A percentile compares a stretch with the other conserved stretches of the same genome.
Conservation (phyloP, 495 filamentous ascomycete genomes). For the Aspergillus diversus region DNA sequence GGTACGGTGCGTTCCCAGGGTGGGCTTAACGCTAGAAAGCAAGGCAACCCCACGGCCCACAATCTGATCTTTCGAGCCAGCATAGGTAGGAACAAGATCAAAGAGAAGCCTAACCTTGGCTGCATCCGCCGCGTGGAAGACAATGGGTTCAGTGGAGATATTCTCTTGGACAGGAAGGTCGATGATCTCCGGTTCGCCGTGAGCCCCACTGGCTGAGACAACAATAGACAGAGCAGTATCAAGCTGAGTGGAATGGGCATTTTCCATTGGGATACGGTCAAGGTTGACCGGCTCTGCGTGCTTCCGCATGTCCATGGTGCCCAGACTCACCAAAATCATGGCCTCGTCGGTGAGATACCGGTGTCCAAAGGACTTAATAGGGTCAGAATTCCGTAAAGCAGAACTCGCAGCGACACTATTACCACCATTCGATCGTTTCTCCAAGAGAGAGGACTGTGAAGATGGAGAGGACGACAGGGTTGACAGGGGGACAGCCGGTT, state of each 20-base stretch:
- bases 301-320: conserved; percentile 91
- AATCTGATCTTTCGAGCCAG: conserved; percentile 83
- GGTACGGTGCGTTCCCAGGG: conserved; percentile 77
- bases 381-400: conserved; percentile 57
- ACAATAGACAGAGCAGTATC: conserved; percentile 93
- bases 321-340: conserved; percentile 89
- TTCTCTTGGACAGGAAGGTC: conserved; percentile 94
- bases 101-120: conserved; percentile 87
- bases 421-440: conserved; percentile 53
- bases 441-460: conserved; percentile 55
- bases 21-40: conserved; percentile 80
- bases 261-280: conserved; percentile 82
- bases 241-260: conserved; percentile 88
- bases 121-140: conserved; percentile 78
- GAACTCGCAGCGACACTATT: conserved; percentile 40
- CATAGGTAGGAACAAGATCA: conserved; percentile 96
- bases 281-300: conserved; percentile 78
- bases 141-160: conserved; percentile 87
- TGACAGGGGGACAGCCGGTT: conserved; percentile 38
- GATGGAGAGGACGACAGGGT: conserved; percentile 46
- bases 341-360: conserved; percentile 87
- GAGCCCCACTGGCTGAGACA: conserved; percentile 85
- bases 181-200: conserved; percentile 83
- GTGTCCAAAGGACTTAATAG: conserved; percentile 94
- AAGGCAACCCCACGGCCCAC: conserved; percentile 92